A percentile compares a stretch with the other conserved stretches of the same genome.
Evolutionary conservation across 352 stramenopile species (phyloP).

Genomic region (Saprolegnia parasitica): DNA sequence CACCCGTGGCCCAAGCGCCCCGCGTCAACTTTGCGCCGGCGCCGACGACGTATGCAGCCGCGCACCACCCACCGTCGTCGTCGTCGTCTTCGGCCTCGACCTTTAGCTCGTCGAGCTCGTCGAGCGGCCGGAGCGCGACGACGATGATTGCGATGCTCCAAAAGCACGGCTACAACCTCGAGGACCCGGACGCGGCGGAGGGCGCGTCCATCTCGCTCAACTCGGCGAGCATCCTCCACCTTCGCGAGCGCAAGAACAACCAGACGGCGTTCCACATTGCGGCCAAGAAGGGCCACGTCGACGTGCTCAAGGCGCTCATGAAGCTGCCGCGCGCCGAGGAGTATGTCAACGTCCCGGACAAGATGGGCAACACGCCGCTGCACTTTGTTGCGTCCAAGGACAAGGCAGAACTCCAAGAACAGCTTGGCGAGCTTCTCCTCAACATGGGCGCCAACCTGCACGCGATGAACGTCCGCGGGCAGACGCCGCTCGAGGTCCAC

Average conservation of each 20-base stretch:
- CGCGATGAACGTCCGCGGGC: slow-evolving; percentile 68
- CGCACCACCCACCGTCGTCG: not conserved
- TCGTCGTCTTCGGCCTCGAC: not conserved
- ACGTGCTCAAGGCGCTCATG: slow-evolving; percentile 70
- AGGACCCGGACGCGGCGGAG: slow-evolving; percentile 34
- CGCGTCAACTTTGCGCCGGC: not conserved
- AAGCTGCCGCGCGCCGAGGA: slow-evolving; percentile 67
- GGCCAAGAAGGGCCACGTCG: slow-evolving; percentile 75
- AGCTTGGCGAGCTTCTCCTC: slow-evolving; percentile 70
- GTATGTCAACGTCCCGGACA: slow-evolving; percentile 70
- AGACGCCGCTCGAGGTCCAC: slow-evolving; percentile 81
- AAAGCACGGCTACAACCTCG: slow-evolving; percentile 80
- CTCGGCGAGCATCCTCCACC: slow-evolving; percentile 54
- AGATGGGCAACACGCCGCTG: slow-evolving; percentile 74
- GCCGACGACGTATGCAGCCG: not conserved
- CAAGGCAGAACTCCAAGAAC: slow-evolving; percentile 32
- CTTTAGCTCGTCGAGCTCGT: not conserved
- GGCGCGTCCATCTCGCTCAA: slow-evolving; percentile 31
- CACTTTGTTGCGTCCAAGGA: slow-evolving; percentile 70
- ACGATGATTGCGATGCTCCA: slow-evolving; percentile 69
- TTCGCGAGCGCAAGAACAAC: slow-evolving; percentile 79
- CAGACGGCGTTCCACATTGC: slow-evolving; percentile 82
- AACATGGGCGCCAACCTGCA: slow-evolving; percentile 54
- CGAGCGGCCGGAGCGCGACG: not conserved
- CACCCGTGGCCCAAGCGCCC: not conserved